A percentile compares a stretch with the other conserved stretches of the same genome.
Evolutionary conservation across 108 stramenopile species (phyloP).

Genomic region (Schizochytrium sp.): DNA sequence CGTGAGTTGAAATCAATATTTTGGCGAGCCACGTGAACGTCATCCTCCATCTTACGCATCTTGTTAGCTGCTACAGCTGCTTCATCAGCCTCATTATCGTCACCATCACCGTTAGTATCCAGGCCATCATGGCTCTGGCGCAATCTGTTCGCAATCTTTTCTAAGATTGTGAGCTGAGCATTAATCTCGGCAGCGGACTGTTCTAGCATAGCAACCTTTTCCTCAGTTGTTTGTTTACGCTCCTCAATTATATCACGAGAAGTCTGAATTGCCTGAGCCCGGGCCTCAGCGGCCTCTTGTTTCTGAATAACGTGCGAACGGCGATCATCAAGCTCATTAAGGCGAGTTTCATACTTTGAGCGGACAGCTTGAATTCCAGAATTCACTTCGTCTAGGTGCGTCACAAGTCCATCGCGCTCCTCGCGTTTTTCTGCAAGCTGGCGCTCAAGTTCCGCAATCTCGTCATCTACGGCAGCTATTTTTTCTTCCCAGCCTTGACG

Average conservation of each 20-base stretch:
- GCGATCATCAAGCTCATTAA: conserved; percentile 16
- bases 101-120: not conserved
- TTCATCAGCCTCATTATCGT: not conserved
- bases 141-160: not conserved
- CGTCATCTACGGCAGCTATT: conserved; percentile 25
- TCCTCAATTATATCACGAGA: conserved; percentile 7
- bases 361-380: conserved; percentile 45
- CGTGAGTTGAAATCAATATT: conserved; percentile 43
- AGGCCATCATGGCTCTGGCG: not conserved
- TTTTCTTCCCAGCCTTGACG: conserved; percentile 6
- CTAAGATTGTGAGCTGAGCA: conserved; percentile 26
- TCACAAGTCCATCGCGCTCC: not conserved
- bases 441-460: conserved; percentile 50
- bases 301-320: conserved; percentile 5
- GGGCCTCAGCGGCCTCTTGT: not conserved
- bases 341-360: conserved; percentile 22
- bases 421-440: conserved; percentile 47
- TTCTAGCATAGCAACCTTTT: conserved; percentile 22
- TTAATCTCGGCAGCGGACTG: conserved; percentile 28
- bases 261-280: not conserved
- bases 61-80: not conserved
- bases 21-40: conserved; percentile 31
- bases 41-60: conserved; percentile 14
- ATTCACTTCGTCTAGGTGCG: conserved; percentile 28
- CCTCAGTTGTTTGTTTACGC: not conserved